Percentiles rank a stretch among this genome's conserved stretches.
phyloP scores from a whole-genome alignment of 345 rosid species.

The Moricandia arvensis region DNA sequence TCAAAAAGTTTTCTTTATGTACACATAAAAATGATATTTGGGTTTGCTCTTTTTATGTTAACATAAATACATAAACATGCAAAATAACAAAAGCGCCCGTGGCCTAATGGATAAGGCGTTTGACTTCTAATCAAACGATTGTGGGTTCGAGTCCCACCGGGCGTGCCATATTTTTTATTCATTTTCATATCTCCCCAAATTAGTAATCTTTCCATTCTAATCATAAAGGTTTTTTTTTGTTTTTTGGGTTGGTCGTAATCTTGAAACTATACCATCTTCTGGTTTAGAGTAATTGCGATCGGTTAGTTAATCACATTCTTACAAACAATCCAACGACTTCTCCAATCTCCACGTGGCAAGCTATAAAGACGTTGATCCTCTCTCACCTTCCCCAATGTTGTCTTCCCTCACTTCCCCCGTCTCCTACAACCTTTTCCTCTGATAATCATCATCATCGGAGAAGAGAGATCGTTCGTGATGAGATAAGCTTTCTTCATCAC shows the following conservation, averaged over 20 bases:
- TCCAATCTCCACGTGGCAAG: not conserved
- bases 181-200: not conserved
- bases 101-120: constrained; percentile 92
- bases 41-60: not conserved
- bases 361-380: not conserved
- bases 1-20: not conserved
- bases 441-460: not conserved
- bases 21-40: not conserved
- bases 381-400: not conserved
- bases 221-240: not conserved
- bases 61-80: too few species aligned
- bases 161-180: constrained; percentile 28
- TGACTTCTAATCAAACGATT: constrained; percentile 86
- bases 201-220: not conserved
- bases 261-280: not conserved
- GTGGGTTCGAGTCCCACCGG: constrained; percentile 89
- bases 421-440: not conserved
- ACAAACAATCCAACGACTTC: not conserved
- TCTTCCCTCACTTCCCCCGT: not conserved
- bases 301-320: not conserved
- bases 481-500: not conserved
- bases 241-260: not conserved
- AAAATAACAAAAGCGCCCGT: constrained; percentile 39
- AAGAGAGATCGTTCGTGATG: not conserved
- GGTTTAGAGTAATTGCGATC: not conserved